Base-by-base conservation (phyloP, 176 grass and related monocot species). In the Rhynchospora pubera region DNA sequence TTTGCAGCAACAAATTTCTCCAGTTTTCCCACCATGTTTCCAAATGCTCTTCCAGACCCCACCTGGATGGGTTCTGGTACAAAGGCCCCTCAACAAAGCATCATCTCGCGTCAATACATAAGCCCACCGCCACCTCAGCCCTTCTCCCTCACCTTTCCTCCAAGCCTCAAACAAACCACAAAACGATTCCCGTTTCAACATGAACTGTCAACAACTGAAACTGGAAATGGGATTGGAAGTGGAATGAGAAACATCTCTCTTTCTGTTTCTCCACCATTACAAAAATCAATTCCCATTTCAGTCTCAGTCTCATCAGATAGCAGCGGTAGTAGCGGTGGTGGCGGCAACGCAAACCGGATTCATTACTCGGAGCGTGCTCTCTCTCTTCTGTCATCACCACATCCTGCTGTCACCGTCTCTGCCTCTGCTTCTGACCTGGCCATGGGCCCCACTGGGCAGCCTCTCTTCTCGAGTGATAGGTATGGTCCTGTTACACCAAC, bases 311-410 rank as follows among this genome's bases (percentile, higher is more conserved):
- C 64, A 12, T 79, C 77, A 72, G 83, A 87, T 45, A 65, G 69
- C 10, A 74, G 83, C 46, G 46, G 59, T 39, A 75, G 69, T 74
- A 60, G 68, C 60, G 81, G 86, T 45, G 30, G 85, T 44, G 50
- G 73, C 18, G 50, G 80, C 11, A 65, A 59, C 24, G 26, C 86
- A 70, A 80, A 86, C 7, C 60, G 60, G 39, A 82, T 75, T 3
- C 83, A 89, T 42, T 86, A 73, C 83, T 92, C 94, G 0, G 84
- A 93, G 85, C 89, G 86, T 93, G 94, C 89, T 97, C 91, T 93
- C 94, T 97, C 94, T 97, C 94, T 97, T 97, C 94, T 97, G 91
- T 97, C 94, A 97, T 90, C 89, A 1, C 85, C 91, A 12, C 62
- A 84, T 57, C 66, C 87, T 62, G 67, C 84, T 74, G 88, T 77